Conservation (phyloP, 2,329 filamentous ascomycete species). For the Arthrinium puccinioides region DNA sequence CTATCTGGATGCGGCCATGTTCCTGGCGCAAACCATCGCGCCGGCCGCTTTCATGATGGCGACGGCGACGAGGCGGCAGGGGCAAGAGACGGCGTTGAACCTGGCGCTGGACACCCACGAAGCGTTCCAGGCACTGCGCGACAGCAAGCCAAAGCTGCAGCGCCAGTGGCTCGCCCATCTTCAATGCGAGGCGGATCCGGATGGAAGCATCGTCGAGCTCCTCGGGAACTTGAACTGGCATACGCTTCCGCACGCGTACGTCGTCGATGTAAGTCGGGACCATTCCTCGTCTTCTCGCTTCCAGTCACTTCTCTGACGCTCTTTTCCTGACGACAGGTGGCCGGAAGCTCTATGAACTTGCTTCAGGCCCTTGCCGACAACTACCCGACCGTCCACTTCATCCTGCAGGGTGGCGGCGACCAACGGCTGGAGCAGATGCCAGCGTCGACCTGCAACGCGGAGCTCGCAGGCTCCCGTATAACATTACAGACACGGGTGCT, state of each 20-base stretch:
- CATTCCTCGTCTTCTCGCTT: no score
- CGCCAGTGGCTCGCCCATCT: slow-evolving; percentile 1
- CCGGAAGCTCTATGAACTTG: neutral
- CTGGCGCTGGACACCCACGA: neutral
- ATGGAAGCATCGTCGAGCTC: neutral
- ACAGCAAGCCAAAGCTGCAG: neutral
- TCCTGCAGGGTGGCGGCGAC: neutral
- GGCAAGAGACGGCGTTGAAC: neutral
- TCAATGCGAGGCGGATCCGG: neutral
- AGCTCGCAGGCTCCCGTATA: neutral
- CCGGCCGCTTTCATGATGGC: slow-evolving; percentile 28
- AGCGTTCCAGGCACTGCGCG: neutral
- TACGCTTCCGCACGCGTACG: neutral
- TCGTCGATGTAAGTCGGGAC: slow-evolving; percentile 1
- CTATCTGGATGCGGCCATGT: slow-evolving; percentile 29
- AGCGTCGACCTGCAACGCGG: neutral
- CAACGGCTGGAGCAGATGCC: neutral
- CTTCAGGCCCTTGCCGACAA: neutral
- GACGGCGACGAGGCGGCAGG: slow-evolving; percentile 12
- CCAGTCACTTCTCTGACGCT: no score
- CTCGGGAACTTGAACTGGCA: neutral
- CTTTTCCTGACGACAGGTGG: neutral
- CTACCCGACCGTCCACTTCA: neutral
- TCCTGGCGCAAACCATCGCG: slow-evolving; percentile 25
- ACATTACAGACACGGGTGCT: neutral